phyloP scores from a whole-genome alignment of 164 flowering plant genomes.

The Tetrastigma voinierianum region DNA sequence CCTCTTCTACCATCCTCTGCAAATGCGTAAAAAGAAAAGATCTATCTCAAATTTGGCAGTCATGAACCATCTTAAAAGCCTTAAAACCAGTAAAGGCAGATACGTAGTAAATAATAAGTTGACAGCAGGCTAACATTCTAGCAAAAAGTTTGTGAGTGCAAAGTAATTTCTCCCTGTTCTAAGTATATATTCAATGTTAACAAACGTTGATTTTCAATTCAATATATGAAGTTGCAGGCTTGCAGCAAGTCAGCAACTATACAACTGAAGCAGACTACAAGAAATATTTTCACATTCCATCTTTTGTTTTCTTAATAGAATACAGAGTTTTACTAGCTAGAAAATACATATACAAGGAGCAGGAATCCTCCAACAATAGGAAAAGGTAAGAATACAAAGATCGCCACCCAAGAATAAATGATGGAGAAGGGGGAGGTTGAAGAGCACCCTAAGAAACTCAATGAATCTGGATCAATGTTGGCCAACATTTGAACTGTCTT shows the following conservation, averaged over 20 bases:
- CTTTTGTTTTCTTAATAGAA: background rate
- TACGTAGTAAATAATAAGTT: background rate
- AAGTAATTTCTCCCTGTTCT: too few relatives aligned
- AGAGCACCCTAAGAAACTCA: too few relatives aligned
- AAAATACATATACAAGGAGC: too few relatives aligned
- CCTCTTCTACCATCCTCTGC: conserved; percentile 96
- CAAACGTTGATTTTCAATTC: background rate
- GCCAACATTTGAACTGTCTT: too few relatives aligned
- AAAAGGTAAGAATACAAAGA: too few relatives aligned
- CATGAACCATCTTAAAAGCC: background rate
- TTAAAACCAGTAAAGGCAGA: background rate
- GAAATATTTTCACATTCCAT: background rate
- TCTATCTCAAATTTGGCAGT: background rate
- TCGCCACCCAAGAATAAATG: too few relatives aligned
- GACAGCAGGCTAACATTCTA: background rate
- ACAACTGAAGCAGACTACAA: background rate
- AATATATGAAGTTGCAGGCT: background rate
- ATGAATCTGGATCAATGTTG: too few relatives aligned
- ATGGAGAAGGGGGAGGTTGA: too few relatives aligned
- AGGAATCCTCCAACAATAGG: too few relatives aligned
- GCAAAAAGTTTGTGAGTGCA: background rate
- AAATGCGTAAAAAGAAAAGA: conserved; percentile 4
- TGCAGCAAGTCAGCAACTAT: background rate
- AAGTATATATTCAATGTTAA: conserved; percentile 4
- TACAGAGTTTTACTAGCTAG: too few relatives aligned